These are phyloP conservation scores for Thozetella sp. DNA, from an alignment of 495 filamentous ascomycete genomes.

Conservation along the genomic window DNA sequence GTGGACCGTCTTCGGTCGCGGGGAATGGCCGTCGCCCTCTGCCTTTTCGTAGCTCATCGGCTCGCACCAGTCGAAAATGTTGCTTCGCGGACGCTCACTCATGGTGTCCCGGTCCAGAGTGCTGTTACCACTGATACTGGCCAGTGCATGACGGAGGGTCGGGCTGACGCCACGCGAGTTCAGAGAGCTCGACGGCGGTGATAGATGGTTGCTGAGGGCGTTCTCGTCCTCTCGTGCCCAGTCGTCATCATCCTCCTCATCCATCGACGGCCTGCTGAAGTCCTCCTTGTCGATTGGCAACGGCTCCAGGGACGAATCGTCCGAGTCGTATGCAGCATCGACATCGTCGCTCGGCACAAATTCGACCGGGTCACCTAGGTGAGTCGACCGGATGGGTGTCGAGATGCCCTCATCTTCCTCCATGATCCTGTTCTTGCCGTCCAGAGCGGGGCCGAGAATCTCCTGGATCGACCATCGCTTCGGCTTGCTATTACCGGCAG, in stretches of 20 bases:
- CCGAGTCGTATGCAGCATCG: constrained; percentile 16
- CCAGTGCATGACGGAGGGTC: constrained; percentile 39
- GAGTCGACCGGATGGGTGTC: constrained; percentile 52
- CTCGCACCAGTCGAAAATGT: constrained; percentile 89
- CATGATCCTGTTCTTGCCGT: constrained; percentile 56
- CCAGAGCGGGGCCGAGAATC: constrained; percentile 46
- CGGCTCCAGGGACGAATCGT: constrained; percentile 12
- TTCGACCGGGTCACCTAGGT: constrained; percentile 17
- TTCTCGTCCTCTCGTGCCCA: constrained; percentile 61
- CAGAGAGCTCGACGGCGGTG: constrained; percentile 52
- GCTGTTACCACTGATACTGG: constrained; percentile 39
- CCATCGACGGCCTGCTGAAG: constrained; percentile 51
- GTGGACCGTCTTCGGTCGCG: constrained; percentile 85
- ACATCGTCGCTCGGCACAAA: constrained; percentile 12
- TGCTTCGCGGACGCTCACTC: constrained; percentile 55
- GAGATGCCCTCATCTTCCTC: constrained; percentile 66
- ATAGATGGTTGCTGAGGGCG: constrained; percentile 51
- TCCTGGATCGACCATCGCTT: constrained; percentile 62
- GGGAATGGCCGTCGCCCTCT: constrained; percentile 54
- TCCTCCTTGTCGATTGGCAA: constrained; percentile 27
- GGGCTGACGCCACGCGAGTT: constrained; percentile 48
- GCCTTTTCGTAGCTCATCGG: constrained; percentile 57
- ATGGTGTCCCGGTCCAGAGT: constrained; percentile 26
- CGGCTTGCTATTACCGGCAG: constrained; percentile 50
- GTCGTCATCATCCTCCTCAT: constrained; percentile 66